Evolutionary conservation across 179 eudicot genomes (phyloP).

Genomic region (Kewa caespitosa): DNA sequence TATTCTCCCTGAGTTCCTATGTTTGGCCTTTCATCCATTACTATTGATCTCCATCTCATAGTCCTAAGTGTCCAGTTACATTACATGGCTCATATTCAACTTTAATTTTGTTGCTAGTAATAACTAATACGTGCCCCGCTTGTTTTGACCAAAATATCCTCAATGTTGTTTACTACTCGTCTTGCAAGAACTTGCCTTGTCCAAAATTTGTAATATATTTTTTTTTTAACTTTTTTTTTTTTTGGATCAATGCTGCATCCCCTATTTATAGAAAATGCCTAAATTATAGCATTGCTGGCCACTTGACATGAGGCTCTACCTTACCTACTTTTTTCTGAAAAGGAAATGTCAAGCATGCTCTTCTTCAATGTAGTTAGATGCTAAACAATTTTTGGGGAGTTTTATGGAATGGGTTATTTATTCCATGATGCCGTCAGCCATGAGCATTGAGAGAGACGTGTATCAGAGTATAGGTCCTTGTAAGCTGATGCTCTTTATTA

Average conservation of each 20-base stretch:
- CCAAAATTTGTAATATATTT: too few species aligned
- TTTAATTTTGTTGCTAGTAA: too few species aligned
- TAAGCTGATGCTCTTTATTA: background rate
- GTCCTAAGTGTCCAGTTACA: too few species aligned
- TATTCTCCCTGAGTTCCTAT: too few species aligned
- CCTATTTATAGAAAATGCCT: background rate
- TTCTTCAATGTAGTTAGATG: background rate
- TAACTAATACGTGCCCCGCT: too few species aligned
- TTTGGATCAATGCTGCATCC: background rate
- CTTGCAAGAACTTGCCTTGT: too few species aligned
- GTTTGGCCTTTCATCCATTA: too few species aligned
- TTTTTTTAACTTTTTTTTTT: too few species aligned
- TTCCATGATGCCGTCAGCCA: background rate
- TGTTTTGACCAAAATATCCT: too few species aligned
- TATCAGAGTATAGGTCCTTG: background rate
- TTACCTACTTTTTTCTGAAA: background rate
- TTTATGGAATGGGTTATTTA: conserved; percentile 8
- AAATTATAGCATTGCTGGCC: background rate
- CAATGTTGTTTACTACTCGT: too few species aligned
- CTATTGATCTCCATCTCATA: too few species aligned
- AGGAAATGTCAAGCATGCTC: background rate
- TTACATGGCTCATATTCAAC: too few species aligned
- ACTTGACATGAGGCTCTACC: background rate
- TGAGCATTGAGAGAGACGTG: conserved; percentile 1
- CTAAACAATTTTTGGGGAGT: background rate